Percentiles rank a stretch among this genome's conserved stretches.
phyloP scores from a whole-genome alignment of 306 rosid species.

The Vigna radiata region DNA sequence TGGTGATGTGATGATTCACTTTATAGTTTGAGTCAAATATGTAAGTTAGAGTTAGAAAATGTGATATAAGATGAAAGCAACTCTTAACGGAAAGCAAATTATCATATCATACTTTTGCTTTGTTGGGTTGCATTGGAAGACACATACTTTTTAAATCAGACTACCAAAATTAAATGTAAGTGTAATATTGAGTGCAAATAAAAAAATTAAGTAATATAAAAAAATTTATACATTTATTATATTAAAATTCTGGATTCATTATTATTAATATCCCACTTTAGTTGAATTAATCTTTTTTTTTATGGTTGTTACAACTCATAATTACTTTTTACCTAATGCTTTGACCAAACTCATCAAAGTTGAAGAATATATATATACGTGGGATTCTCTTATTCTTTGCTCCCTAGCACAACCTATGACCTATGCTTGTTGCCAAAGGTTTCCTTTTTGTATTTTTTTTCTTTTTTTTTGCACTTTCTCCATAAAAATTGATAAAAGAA shows the following conservation, averaged over 20 bases:
- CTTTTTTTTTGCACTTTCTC: not conserved
- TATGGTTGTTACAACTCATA: slow-evolving; percentile 23
- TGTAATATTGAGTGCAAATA: too few relatives aligned
- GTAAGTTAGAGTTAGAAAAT: not conserved
- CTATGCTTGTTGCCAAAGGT: not conserved
- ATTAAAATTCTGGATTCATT: too few relatives aligned
- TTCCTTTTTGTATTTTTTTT: too few relatives aligned
- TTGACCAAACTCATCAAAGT: slow-evolving; percentile 19
- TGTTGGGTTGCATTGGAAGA: too few relatives aligned
- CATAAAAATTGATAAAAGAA: not conserved
- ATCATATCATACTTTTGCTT: not conserved
- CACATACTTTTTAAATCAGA: too few relatives aligned
- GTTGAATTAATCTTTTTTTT: slow-evolving; percentile 9
- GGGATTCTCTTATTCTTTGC: slow-evolving; percentile 2
- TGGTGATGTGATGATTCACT: too few relatives aligned
- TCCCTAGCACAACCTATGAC: not conserved
- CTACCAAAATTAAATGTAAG: too few relatives aligned
- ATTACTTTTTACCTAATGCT: slow-evolving; percentile 39
- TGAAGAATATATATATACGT: not conserved
- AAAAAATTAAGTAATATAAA: too few relatives aligned
- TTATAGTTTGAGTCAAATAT: too few relatives aligned
- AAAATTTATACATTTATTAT: too few relatives aligned
- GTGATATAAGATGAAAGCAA: not conserved
- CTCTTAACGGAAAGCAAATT: not conserved
- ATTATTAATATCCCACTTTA: not conserved